Evolutionary conservation across 257 asterid genomes (phyloP), one percentile per base, ranked within the genome.

Genomic region (Perilla frutescens): DNA sequence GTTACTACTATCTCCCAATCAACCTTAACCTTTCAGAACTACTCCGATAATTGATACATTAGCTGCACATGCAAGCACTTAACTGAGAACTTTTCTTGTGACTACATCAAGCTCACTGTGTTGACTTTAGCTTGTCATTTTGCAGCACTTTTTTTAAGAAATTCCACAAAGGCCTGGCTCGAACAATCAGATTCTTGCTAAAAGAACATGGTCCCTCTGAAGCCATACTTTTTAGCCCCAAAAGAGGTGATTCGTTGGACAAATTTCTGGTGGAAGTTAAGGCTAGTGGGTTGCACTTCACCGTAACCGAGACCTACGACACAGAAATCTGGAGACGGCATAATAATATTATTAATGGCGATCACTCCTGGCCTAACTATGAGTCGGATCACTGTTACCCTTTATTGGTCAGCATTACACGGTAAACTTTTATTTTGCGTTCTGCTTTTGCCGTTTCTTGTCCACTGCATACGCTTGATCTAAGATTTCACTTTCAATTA

Each of bases 351-450:
- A 43, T 78, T 11, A 13, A 70, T 0, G 97, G 96, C 3, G 92
- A 84, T 65, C 72, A 63, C 41, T 87, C 93, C 7, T 94, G 98
- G 98, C 89, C 96, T 66, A 91, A 86, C 86, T 94, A 94, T 56
- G 98, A 91, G 72, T 65, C 83, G 40, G 90, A 90, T 74, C 97
- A 94, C 80, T 89, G 98, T 78, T 94, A 94, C 84, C 96, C 97
- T 67, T 85, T 91, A 64, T 69, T 94, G 84, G 45, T 91, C 81
- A 80, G 78, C 71, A 87, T 93, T 60, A 83, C 86, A 20, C 68
- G 77, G 61, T 87, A 71, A 85, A 79, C 67, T 51, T 67, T 56
- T 20, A 20, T 32, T 1, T n/a, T 2, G 13, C n/a, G 6, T 14
- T 36, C 34, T 6, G 37, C 26, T 70, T 80, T 77, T 31, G 49